Evolutionary conservation across 2,329 filamentous ascomycete genomes (phyloP).

Genomic region (Chrysosporium queenslandicum): DNA sequence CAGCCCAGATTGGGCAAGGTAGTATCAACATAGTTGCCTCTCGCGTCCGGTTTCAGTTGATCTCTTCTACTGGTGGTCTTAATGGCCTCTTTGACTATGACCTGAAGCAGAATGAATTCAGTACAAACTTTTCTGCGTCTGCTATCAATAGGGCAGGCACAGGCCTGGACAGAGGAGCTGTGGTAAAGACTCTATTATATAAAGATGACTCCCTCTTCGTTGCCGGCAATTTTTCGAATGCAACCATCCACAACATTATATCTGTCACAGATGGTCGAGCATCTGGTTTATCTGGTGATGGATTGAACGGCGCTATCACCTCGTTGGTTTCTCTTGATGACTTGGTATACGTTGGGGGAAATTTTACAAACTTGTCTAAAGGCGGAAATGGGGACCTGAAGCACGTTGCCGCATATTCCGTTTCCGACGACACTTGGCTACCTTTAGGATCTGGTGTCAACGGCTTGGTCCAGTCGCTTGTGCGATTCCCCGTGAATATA

Average conservation of each 20-base stretch:
- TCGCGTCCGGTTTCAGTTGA: slow-evolving; percentile 61
- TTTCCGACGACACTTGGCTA: slow-evolving; percentile 58
- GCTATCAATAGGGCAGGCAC: slow-evolving; percentile 66
- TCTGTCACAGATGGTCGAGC: slow-evolving; percentile 56
- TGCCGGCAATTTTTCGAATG: slow-evolving; percentile 72
- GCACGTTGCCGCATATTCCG: slow-evolving; percentile 68
- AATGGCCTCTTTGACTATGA: slow-evolving; percentile 89
- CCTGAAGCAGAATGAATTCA: slow-evolving; percentile 50
- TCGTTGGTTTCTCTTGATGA: slow-evolving; percentile 58
- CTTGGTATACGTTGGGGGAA: slow-evolving; percentile 69
- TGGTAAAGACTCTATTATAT: slow-evolving; percentile 58
- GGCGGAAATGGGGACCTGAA: slow-evolving; percentile 55
- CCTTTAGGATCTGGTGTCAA: slow-evolving; percentile 78
- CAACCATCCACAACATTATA: slow-evolving; percentile 63
- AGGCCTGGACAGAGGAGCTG: slow-evolving; percentile 56
- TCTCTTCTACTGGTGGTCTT: slow-evolving; percentile 59
- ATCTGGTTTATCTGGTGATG: slow-evolving; percentile 54
- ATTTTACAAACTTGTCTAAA: slow-evolving; percentile 64
- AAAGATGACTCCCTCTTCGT: slow-evolving; percentile 59
- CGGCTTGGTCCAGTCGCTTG: slow-evolving; percentile 63
- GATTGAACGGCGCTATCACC: slow-evolving; percentile 69
- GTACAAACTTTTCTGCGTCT: slow-evolving; percentile 59
- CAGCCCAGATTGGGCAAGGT: slow-evolving; percentile 52
- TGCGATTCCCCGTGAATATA: slow-evolving; percentile 69
- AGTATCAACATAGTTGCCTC: slow-evolving; percentile 79